Percentiles rank a stretch among this genome's conserved stretches.
phyloP scores from a whole-genome alignment of 495 filamentous ascomycete species.

The Lindgomyces ingoldianus region DNA sequence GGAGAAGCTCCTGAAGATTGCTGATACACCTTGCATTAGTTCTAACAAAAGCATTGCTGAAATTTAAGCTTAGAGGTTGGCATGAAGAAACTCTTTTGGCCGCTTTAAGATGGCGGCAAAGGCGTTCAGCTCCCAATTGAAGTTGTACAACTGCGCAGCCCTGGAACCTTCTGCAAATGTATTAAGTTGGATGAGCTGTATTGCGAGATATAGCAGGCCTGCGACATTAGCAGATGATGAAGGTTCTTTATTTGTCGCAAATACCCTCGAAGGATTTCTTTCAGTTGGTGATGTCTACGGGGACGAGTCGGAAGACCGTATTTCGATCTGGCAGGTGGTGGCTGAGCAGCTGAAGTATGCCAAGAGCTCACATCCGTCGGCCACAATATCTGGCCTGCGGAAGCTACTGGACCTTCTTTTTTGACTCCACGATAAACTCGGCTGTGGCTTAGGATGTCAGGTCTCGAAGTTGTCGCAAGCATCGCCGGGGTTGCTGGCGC shows the following conservation, averaged over 20 bases:
- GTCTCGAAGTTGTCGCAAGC: slow-evolving; percentile 10
- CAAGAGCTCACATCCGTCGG: slow-evolving; percentile 7
- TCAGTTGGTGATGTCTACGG: background rate
- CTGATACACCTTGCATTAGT: background rate
- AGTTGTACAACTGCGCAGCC: background rate
- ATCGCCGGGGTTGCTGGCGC: slow-evolving; percentile 17
- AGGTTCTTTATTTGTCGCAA: background rate
- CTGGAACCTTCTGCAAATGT: background rate
- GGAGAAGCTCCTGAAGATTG: background rate
- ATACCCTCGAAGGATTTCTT: background rate
- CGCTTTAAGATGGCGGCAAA: background rate
- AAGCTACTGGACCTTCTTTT: background rate
- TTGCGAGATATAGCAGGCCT: background rate
- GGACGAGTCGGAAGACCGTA: background rate
- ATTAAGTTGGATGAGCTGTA: slow-evolving; percentile 1
- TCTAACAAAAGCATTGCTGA: background rate
- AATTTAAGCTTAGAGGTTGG: background rate
- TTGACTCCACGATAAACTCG: background rate
- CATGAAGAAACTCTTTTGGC: background rate
- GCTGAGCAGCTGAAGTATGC: slow-evolving; percentile 2
- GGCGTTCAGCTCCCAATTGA: background rate
- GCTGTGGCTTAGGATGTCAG: slow-evolving; percentile 4
- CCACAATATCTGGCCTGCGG: background rate
- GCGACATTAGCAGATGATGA: slow-evolving; percentile 8
- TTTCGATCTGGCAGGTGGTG: too few relatives aligned